Conservation (phyloP, 176 grass and related monocot species). For the Zea luxurians region DNA sequence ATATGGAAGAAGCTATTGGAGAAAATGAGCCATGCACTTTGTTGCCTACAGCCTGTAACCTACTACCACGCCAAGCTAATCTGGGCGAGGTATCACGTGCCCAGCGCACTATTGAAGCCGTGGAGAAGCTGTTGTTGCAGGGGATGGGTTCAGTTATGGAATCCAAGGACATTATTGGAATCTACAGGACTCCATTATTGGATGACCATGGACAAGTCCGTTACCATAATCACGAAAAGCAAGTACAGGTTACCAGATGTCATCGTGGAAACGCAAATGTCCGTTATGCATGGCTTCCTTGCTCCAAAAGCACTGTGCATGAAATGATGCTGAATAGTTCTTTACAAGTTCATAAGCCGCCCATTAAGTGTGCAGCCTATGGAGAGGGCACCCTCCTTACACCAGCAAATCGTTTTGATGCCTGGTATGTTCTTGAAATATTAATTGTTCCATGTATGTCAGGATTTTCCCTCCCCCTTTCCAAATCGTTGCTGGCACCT, state of each 20-base stretch:
- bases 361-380: constrained; percentile 50
- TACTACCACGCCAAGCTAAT: constrained; percentile 29
- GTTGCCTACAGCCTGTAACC: constrained; percentile 38
- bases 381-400: constrained; percentile 72
- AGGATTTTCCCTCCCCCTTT: background rate
- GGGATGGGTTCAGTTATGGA: constrained; percentile 53
- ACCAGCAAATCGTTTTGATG: constrained; percentile 62
- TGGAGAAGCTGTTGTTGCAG: constrained; percentile 77
- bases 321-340: constrained; percentile 67
- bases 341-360: constrained; percentile 57
- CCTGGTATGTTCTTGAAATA: constrained; percentile 55
- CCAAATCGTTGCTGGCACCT: background rate
- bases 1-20: constrained; percentile 55
- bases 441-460: no score
- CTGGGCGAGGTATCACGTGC: constrained; percentile 34
- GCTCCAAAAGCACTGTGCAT: constrained; percentile 64
- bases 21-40: constrained; percentile 62
- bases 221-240: constrained; percentile 65
- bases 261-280: constrained; percentile 82
- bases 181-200: constrained; percentile 63
- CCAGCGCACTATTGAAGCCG: constrained; percentile 49
- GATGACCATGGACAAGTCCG: constrained; percentile 54
- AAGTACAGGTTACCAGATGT: constrained; percentile 49
- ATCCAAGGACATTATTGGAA: constrained; percentile 67
- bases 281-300: constrained; percentile 90